A percentile compares a stretch with the other conserved stretches of the same genome.
phyloP scores from a whole-genome alignment of 352 stramenopile genomes.

The Phytophthora litchii region DNA sequence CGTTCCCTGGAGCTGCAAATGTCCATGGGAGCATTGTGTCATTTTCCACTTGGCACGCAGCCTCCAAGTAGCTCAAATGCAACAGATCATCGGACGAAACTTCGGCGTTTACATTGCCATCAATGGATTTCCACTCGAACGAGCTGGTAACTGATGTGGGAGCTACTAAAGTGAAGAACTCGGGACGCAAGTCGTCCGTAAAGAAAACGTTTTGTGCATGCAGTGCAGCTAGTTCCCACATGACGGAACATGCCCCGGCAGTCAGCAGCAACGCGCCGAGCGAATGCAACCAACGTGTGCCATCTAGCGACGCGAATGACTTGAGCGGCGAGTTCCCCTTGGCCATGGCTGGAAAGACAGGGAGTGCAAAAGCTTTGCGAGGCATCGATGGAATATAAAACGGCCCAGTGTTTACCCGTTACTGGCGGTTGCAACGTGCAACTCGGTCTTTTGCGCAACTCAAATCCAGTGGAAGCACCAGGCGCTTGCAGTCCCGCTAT shows the following conservation, averaged over 20 bases:
- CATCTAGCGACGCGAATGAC: conserved; percentile 9
- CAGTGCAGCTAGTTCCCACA: conserved; percentile 31
- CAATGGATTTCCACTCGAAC: conserved; percentile 21
- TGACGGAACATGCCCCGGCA: conserved; percentile 21
- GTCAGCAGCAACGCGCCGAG: conserved; percentile 27
- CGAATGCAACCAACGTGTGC: conserved; percentile 30
- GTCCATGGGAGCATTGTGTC: conserved; percentile 44
- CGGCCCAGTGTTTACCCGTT: conserved; percentile 16
- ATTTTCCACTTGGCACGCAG: conserved; percentile 41
- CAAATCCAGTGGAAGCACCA: too few relatives aligned
- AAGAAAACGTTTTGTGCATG: conserved; percentile 24
- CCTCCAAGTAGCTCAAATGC: conserved; percentile 44
- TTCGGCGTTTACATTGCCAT: conserved; percentile 19
- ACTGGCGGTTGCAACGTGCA: neutral
- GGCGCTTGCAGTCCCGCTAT: too few relatives aligned
- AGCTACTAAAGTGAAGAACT: conserved; percentile 26
- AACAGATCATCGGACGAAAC: conserved; percentile 44
- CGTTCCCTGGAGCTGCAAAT: conserved; percentile 26
- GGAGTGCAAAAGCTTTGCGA: conserved; percentile 6
- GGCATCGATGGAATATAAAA: conserved; percentile 27
- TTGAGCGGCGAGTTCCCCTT: conserved; percentile 13
- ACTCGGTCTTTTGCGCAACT: too few relatives aligned
- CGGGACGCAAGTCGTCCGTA: conserved; percentile 18
- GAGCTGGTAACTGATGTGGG: conserved; percentile 16
- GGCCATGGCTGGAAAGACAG: conserved; percentile 4